Conservation (phyloP, 2,329 filamentous ascomycete genomes). For the Penicillium sp. region DNA sequence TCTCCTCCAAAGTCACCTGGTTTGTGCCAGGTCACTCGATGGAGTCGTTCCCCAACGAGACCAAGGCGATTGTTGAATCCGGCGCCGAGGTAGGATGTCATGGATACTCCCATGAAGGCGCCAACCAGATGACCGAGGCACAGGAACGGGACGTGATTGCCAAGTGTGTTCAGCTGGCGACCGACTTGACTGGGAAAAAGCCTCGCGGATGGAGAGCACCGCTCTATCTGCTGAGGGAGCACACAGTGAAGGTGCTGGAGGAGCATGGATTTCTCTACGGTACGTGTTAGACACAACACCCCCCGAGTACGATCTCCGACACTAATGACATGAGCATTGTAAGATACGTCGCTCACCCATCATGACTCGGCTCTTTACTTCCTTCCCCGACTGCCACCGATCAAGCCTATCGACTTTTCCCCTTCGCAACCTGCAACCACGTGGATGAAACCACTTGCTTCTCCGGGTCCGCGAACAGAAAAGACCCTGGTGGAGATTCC, state of each 20-base stretch:
- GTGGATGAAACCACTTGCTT: slow-evolving; percentile 41
- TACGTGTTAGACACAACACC: slow-evolving; percentile 5
- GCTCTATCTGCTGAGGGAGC: slow-evolving; percentile 35
- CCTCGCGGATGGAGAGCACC: slow-evolving; percentile 44
- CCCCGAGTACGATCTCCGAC: not conserved
- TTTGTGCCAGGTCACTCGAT: slow-evolving; percentile 56
- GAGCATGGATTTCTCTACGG: slow-evolving; percentile 40
- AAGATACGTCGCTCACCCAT: slow-evolving; percentile 39
- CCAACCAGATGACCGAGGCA: slow-evolving; percentile 62
- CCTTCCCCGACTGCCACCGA: slow-evolving; percentile 30
- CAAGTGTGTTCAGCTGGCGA: slow-evolving; percentile 66
- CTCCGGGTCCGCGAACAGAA: not conserved
- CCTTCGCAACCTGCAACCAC: slow-evolving; percentile 30
- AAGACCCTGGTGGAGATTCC: slow-evolving; percentile 38
- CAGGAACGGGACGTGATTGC: slow-evolving; percentile 69
- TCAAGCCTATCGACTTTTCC: slow-evolving; percentile 40
- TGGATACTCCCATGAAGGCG: slow-evolving; percentile 68
- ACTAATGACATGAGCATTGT: not conserved
- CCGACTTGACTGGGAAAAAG: slow-evolving; percentile 64
- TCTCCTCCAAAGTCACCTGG: slow-evolving; percentile 53
- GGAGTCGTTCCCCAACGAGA: slow-evolving; percentile 52
- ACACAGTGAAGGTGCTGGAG: slow-evolving; percentile 37
- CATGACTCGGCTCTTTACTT: slow-evolving; percentile 41
- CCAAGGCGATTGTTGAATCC: slow-evolving; percentile 45
- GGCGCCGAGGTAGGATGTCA: slow-evolving; percentile 48